Conservation (phyloP, 2,329 filamentous ascomycete species). For the Fusarium metavorans region DNA sequence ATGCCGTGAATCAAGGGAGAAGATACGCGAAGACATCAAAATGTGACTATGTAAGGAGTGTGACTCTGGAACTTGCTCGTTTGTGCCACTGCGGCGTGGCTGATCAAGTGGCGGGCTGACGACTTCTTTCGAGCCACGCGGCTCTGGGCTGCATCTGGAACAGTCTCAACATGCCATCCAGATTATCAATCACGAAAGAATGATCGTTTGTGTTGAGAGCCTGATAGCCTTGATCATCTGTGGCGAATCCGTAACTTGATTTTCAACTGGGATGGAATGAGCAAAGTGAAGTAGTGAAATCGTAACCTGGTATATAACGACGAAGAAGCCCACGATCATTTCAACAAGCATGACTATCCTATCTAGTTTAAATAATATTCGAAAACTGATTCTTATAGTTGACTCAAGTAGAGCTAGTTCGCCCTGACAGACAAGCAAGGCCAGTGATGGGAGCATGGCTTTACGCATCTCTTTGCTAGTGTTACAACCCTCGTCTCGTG, state of each 20-base stretch:
- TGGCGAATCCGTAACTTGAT: neutral
- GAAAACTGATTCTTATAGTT: neutral
- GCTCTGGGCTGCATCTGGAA: neutral
- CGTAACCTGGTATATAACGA: neutral
- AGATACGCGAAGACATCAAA: too few species aligned
- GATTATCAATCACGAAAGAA: neutral
- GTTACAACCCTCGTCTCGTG: neutral
- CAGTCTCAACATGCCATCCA: neutral
- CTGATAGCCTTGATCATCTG: neutral
- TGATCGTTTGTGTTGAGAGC: neutral
- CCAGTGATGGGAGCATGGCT: neutral
- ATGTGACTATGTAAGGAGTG: too few species aligned
- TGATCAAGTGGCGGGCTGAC: neutral
- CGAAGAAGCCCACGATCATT: neutral
- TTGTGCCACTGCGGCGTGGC: neutral
- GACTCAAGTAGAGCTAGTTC: neutral
- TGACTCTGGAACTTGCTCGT: neutral
- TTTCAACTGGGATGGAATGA: neutral
- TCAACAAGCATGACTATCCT: neutral
- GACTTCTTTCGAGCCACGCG: neutral
- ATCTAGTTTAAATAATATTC: neutral
- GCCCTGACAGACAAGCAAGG: neutral
- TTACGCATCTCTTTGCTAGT: neutral
- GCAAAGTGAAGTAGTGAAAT: neutral
- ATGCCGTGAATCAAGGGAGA: too few species aligned